phyloP scores from a whole-genome alignment of 441 rosid genomes.

The Sinapis alba region DNA sequence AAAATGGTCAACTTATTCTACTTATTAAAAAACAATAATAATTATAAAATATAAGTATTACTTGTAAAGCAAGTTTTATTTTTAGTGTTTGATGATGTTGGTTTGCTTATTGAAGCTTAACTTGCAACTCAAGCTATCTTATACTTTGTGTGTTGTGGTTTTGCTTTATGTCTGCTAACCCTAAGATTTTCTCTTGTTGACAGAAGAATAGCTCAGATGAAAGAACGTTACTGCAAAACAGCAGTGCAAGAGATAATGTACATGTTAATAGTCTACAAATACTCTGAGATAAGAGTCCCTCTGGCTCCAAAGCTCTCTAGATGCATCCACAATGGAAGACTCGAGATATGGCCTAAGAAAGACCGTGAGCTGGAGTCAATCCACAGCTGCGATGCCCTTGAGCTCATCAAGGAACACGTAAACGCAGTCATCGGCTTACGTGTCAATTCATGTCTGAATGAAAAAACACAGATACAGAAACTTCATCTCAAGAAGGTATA shows the following conservation, averaged over 20 bases:
- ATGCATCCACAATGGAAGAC: slow-evolving; percentile 76
- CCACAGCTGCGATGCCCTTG: slow-evolving; percentile 59
- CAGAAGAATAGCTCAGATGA: slow-evolving; percentile 84
- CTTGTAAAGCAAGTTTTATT: slow-evolving; percentile 35
- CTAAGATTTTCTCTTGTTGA: slow-evolving; percentile 13
- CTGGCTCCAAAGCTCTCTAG: slow-evolving; percentile 83
- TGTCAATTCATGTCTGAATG: slow-evolving; percentile 70
- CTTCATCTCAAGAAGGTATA: slow-evolving; percentile 58
- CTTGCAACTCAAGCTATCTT: neutral
- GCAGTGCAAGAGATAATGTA: slow-evolving; percentile 92
- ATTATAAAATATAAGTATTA: neutral
- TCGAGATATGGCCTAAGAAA: slow-evolving; percentile 84
- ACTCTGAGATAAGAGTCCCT: slow-evolving; percentile 81
- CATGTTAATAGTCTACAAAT: slow-evolving; percentile 73
- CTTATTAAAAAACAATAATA: neutral
- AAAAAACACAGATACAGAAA: slow-evolving; percentile 64
- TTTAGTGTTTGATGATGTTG: neutral
- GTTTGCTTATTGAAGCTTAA: neutral
- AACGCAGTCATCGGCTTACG: slow-evolving; percentile 75
- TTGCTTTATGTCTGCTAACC: neutral
- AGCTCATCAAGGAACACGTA: slow-evolving; percentile 79
- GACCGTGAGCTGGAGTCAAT: slow-evolving; percentile 92
- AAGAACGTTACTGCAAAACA: slow-evolving; percentile 60
- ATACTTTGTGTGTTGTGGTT: neutral
- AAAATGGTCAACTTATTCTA: neutral